Evolutionary conservation across 1,139 yeast genomes (phyloP).

Genomic region (Yamadazyma blattariae): DNA sequence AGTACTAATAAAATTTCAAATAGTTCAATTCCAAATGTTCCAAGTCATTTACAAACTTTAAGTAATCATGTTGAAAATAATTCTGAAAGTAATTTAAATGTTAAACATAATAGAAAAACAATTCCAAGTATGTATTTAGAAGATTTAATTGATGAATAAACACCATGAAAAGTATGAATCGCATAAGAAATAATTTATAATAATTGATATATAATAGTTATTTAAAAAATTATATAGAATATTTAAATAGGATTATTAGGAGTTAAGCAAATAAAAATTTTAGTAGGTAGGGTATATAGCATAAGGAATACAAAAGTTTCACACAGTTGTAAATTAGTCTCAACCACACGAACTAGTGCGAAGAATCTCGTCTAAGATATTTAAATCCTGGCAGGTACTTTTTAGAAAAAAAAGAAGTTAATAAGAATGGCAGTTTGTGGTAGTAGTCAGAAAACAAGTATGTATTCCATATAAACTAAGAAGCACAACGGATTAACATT

Average conservation of each 20-base stretch:
- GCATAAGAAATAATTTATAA: too few relatives aligned
- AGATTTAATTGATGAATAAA: slow-evolving; percentile 45
- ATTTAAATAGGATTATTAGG: too few relatives aligned
- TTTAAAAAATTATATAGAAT: too few relatives aligned
- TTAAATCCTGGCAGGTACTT: too few relatives aligned
- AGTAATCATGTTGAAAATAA: slow-evolving; percentile 2
- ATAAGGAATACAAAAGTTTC: too few relatives aligned
- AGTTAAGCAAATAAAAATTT: too few relatives aligned
- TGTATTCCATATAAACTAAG: slow-evolving; percentile 21
- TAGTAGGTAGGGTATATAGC: background rate
- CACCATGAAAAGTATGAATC: too few relatives aligned
- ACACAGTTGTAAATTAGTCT: background rate
- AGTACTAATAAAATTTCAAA: slow-evolving; percentile 11
- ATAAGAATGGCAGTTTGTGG: slow-evolving; percentile 76
- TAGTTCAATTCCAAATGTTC: slow-evolving; percentile 7
- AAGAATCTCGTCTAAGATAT: slow-evolving; percentile 8
- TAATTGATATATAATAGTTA: too few relatives aligned
- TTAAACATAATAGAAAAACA: slow-evolving; percentile 26
- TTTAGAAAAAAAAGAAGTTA: too few relatives aligned
- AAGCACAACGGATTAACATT: too few relatives aligned
- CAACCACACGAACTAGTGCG: background rate
- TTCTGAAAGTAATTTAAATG: slow-evolving; percentile 6
- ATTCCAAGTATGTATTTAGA: slow-evolving; percentile 60
- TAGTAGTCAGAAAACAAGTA: slow-evolving; percentile 60
- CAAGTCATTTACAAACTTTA: slow-evolving; percentile 14